Percentiles rank a stretch among this genome's conserved stretches.
phyloP scores from a whole-genome alignment of 1,284 basidiomycete species.

The Jaminaea rosea region DNA sequence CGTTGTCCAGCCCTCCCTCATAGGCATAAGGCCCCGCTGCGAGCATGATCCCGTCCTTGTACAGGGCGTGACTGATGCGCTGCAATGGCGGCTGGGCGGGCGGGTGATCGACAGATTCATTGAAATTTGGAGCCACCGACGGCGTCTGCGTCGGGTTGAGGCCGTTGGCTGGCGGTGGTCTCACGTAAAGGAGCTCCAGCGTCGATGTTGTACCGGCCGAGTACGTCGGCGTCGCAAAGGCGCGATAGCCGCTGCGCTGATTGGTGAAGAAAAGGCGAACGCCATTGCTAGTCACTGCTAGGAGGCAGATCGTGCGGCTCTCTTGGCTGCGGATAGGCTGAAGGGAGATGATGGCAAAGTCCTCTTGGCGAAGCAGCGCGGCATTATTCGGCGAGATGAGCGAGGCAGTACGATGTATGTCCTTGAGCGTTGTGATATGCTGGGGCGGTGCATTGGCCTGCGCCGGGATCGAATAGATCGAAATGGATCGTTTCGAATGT shows the following conservation, averaged over 20 bases:
- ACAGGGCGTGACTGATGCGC: conserved; percentile 5
- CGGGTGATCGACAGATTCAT: conserved; percentile 2
- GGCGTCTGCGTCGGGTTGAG: neutral
- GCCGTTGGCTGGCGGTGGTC: conserved; percentile 11
- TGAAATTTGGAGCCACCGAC: neutral
- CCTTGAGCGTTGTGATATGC: conserved; percentile 30
- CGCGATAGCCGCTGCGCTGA: conserved; percentile 5
- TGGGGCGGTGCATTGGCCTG: conserved; percentile 29
- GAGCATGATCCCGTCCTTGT: conserved; percentile 11
- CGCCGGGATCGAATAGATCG: conserved; percentile 33
- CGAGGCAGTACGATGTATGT: conserved; percentile 36
- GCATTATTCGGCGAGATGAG: conserved; percentile 19
- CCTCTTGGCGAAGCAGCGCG: conserved; percentile 20
- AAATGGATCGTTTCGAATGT: conserved; percentile 36
- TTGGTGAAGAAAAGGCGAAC: conserved; percentile 39
- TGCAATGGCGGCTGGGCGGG: conserved; percentile 3
- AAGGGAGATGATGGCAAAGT: conserved; percentile 34
- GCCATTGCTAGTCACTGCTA: conserved; percentile 42
- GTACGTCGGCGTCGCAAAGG: neutral
- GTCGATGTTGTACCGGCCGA: neutral
- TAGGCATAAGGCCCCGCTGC: conserved; percentile 8
- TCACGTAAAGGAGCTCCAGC: conserved; percentile 10
- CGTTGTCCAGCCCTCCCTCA: conserved; percentile 4
- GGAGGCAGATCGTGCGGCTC: conserved; percentile 15
- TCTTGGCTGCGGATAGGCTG: conserved; percentile 25